These are phyloP conservation scores for Penicillium arizonense DNA, from an alignment of 495 filamentous ascomycete genomes.

Conservation along the genomic window DNA sequence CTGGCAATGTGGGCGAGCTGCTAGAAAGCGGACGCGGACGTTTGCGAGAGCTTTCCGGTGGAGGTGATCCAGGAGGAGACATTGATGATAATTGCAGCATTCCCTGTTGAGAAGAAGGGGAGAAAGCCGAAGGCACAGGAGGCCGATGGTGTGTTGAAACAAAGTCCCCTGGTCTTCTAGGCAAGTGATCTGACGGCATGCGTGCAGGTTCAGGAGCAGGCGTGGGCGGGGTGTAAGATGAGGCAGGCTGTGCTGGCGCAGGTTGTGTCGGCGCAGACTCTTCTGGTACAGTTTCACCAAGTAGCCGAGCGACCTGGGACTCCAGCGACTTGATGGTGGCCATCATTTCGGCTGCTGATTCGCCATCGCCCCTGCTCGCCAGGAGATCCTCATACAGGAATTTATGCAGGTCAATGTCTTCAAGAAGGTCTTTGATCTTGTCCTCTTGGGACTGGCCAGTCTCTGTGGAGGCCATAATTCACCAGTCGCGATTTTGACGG, in stretches of 20 bases:
- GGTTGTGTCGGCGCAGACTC: background rate
- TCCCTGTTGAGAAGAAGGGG: background rate
- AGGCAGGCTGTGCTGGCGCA: background rate
- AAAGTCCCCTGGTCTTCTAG: background rate
- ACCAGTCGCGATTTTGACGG: too few relatives aligned
- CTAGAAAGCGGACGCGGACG: conserved; percentile 17
- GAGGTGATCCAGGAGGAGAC: background rate
- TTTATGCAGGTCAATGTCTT: conserved; percentile 34
- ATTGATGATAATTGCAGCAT: background rate
- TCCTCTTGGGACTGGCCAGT: conserved; percentile 7
- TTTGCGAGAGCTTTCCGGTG: conserved; percentile 16
- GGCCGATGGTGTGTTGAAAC: conserved; percentile 9
- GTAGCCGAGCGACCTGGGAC: conserved; percentile 9
- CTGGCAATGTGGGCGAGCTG: conserved; percentile 2
- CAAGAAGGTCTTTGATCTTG: conserved; percentile 24
- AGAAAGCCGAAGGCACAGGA: conserved; percentile 22
- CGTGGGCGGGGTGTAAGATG: background rate
- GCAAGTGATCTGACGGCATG: background rate
- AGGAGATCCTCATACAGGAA: conserved; percentile 34
- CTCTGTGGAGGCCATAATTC: background rate
- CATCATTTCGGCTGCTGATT: conserved; percentile 6
- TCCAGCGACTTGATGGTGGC: conserved; percentile 8
- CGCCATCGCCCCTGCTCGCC: conserved; percentile 14
- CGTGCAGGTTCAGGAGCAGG: background rate
- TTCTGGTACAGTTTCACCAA: conserved; percentile 3